Base-by-base conservation (phyloP, 179 eudicot genomes). In the Pouteria campechiana region DNA sequence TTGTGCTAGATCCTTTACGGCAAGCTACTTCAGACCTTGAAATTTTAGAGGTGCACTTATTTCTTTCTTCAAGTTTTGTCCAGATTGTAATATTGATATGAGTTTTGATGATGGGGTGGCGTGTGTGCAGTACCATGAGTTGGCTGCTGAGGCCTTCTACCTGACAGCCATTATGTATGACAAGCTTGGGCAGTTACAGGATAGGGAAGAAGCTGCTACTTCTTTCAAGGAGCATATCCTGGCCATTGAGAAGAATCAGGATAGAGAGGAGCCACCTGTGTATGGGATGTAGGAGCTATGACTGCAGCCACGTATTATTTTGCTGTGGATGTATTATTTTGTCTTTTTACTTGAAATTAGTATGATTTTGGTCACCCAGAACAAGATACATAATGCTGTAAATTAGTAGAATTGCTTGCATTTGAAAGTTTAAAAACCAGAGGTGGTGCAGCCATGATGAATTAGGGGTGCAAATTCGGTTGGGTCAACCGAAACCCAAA, bases 81-180 rank as follows among this genome's bases (percentile, higher is more conserved):
- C 11, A 18, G 33, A 13, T 25, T 8, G n/a, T n/a, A n/a, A n/a
- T n/a, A 36, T 33, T 19, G 22, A 25, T 35, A 14, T 9, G 8
- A 9, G 12, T 22, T 7, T 1, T 34, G 14, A 17, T 20, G 45
- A 34, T 44, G 36, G 6, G 28, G 37, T 18, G 40, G 24, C 43
- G 17, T 18, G 23, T 60, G 52, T 56, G 22, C 72, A 89, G 98
- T 79, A 81, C 67, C 93, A 81, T 43, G 94, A 86, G 61, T 58
- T 90, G 70, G 95, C 82, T 0, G 76, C 83, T 0, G 98, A 90
- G 67, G 95, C 87, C 20, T 90, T 63, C 60, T 86, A 90, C 71
- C 58, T 86, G 72, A 61, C 60, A 76, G 95, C 95, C 11, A 59
- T 70, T 44, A 76, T 82, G 30, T 75, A 65, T 36, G 73, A 86